Percentiles rank a stretch among this genome's conserved stretches.
phyloP scores from a whole-genome alignment of 73 alveolate genomes.

The Stentor coeruleus region DNA sequence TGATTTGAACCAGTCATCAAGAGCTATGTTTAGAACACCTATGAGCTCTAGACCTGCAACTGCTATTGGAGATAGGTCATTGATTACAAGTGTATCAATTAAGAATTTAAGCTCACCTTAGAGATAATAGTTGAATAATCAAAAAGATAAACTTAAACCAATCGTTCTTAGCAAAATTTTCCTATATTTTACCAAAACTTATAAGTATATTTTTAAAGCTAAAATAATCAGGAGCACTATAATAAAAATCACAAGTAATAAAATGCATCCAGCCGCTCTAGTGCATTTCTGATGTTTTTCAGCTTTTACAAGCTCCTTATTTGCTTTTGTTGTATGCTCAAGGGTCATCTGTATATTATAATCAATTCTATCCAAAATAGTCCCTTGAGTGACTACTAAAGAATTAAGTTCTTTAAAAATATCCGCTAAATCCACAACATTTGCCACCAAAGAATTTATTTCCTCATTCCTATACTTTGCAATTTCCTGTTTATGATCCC shows the following conservation, averaged over 20 bases:
- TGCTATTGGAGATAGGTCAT: not conserved
- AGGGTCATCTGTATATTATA: constrained; percentile 77
- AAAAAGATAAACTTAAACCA: too few relatives aligned
- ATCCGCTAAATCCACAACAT: constrained; percentile 77
- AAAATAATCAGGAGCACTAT: not conserved
- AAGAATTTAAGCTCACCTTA: not conserved
- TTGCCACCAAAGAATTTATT: constrained; percentile 58
- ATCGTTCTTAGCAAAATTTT: too few relatives aligned
- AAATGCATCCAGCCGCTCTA: constrained; percentile 24
- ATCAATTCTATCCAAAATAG: constrained; percentile 90
- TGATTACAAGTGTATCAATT: not conserved
- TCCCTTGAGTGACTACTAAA: constrained; percentile 88
- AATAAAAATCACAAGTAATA: not conserved
- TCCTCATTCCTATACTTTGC: too few relatives aligned
- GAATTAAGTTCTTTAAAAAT: constrained; percentile 78
- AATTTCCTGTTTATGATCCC: not conserved
- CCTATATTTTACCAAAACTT: too few relatives aligned
- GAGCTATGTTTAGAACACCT: not conserved
- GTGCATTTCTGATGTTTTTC: constrained; percentile 29
- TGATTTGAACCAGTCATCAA: constrained; percentile 7
- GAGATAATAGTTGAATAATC: too few relatives aligned
- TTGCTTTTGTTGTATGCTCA: constrained; percentile 59
- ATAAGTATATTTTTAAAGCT: not conserved
- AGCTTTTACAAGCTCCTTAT: constrained; percentile 56
- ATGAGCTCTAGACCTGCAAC: constrained; percentile 2